phyloP scores from a whole-genome alignment of 2,329 filamentous ascomycete genomes.

The Pseudopyrenochaeta lycopersici region DNA sequence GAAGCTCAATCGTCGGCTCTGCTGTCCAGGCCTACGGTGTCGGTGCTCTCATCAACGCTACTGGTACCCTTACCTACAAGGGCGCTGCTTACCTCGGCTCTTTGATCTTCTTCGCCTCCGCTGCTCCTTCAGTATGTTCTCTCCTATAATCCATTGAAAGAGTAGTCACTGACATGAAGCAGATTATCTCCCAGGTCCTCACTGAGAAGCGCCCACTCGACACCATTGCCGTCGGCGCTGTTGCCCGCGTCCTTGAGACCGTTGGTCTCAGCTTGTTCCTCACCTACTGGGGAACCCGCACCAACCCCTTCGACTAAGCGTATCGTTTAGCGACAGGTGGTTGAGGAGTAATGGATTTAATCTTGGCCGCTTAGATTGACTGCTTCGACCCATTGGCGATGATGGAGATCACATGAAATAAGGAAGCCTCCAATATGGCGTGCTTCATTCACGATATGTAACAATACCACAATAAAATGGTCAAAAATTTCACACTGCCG shows the following conservation, averaged over 20 bases:
- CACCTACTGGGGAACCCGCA: conserved; percentile 97
- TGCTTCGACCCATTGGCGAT: conserved; percentile 20
- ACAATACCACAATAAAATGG: conserved; percentile 32
- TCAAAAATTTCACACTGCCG: conserved; percentile 21
- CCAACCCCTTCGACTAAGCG: conserved; percentile 85
- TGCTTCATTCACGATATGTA: conserved; percentile 39
- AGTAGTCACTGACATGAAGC: conserved; percentile 26
- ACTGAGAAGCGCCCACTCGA: conserved; percentile 92
- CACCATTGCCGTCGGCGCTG: conserved; percentile 83
- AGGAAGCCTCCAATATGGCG: conserved; percentile 23
- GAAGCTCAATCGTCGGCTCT: conserved; percentile 87
- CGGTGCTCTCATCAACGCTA: conserved; percentile 86
- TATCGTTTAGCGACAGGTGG: conserved; percentile 17
- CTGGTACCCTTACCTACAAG: conserved; percentile 95
- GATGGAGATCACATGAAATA: conserved; percentile 34
- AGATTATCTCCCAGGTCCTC: conserved; percentile 88
- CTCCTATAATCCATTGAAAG: background rate
- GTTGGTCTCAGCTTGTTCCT: conserved; percentile 90
- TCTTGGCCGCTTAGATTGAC: conserved; percentile 39
- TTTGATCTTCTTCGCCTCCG: conserved; percentile 90
- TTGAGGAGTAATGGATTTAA: conserved; percentile 31
- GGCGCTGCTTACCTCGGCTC: conserved; percentile 92
- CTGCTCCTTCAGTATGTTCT: conserved; percentile 80
- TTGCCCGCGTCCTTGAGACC: conserved; percentile 90
- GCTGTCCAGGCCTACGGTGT: conserved; percentile 90